Conservation (phyloP, 2,329 filamentous ascomycete species). For the Arthrocladium fulminans region DNA sequence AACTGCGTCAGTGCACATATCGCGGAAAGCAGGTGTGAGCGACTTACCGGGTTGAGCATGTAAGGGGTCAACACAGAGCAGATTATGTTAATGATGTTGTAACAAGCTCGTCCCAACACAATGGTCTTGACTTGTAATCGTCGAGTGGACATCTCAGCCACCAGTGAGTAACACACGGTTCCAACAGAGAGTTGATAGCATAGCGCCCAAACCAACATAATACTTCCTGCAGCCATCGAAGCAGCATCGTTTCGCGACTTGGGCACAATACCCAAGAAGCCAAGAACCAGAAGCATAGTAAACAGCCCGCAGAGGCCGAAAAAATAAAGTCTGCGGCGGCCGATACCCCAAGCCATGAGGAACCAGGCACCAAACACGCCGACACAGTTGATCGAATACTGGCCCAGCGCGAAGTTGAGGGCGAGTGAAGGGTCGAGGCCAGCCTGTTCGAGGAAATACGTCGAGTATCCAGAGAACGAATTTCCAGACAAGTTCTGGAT, state of each 20-base stretch:
- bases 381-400: slow-evolving; percentile 35
- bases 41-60: slow-evolving; percentile 64
- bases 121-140: slow-evolving; percentile 86
- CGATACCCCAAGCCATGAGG: slow-evolving; percentile 67
- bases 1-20: slow-evolving; percentile 31
- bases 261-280: slow-evolving; percentile 66
- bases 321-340: slow-evolving; percentile 67
- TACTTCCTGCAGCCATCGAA: slow-evolving; percentile 69
- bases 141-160: slow-evolving; percentile 73
- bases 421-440: slow-evolving; percentile 30
- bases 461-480: slow-evolving; percentile 56
- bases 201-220: slow-evolving; percentile 76
- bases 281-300: slow-evolving; percentile 70
- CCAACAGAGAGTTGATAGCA: slow-evolving; percentile 82
- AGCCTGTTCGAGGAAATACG: slow-evolving; percentile 37
- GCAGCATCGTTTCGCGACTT: slow-evolving; percentile 40
- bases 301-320: slow-evolving; percentile 66
- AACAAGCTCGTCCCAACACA: slow-evolving; percentile 70
- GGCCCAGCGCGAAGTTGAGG: slow-evolving; percentile 41
- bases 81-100: slow-evolving; percentile 74
- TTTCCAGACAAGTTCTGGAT: slow-evolving; percentile 58
- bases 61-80: slow-evolving; percentile 77
- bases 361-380: slow-evolving; percentile 37
- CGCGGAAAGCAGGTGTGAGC: not conserved
- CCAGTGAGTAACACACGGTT: slow-evolving; percentile 81